Conservation (phyloP, 192 early-diverging fungal genomes). For the Podila verticillata region DNA sequence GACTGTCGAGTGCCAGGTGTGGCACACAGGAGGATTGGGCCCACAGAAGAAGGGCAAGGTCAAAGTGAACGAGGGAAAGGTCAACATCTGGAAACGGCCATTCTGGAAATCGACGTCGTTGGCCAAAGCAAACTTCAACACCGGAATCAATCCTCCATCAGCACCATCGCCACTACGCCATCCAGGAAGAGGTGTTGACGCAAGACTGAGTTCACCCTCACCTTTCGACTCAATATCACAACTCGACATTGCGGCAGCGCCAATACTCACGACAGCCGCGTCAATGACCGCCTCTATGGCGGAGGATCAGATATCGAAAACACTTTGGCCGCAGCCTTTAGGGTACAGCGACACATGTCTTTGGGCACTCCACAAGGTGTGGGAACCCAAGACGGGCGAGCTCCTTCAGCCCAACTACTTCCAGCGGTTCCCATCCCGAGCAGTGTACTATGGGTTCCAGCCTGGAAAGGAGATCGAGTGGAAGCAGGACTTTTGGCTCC, state of each 20-base stretch:
- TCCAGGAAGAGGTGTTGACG: neutral
- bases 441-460: slow-evolving; percentile 20
- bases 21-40: slow-evolving; percentile 56
- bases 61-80: slow-evolving; percentile 49
- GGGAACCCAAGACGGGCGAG: slow-evolving; percentile 44
- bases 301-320: slow-evolving; percentile 34
- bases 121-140: neutral
- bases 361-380: slow-evolving; percentile 63
- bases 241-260: slow-evolving; percentile 14
- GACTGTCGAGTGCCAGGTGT: slow-evolving; percentile 54
- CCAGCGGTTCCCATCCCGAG: slow-evolving; percentile 40
- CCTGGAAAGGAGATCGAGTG: slow-evolving; percentile 43
- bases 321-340: slow-evolving; percentile 53
- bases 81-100: slow-evolving; percentile 38
- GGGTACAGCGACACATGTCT: slow-evolving; percentile 56
- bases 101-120: slow-evolving; percentile 20
- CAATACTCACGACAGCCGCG: neutral
- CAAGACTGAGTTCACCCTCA: neutral
- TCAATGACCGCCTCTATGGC: slow-evolving; percentile 34
- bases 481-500: slow-evolving; percentile 57
- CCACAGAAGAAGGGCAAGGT: slow-evolving; percentile 50
- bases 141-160: neutral
- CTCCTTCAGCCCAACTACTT: slow-evolving; percentile 59
- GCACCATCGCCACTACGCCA: slow-evolving; percentile 6
- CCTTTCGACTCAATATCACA: slow-evolving; percentile 24